A percentile compares a stretch with the other conserved stretches of the same genome.
These are phyloP conservation scores for Coniochaeta ligniaria DNA, from an alignment of 2,329 filamentous ascomycete genomes.

Conservation along the genomic window DNA sequence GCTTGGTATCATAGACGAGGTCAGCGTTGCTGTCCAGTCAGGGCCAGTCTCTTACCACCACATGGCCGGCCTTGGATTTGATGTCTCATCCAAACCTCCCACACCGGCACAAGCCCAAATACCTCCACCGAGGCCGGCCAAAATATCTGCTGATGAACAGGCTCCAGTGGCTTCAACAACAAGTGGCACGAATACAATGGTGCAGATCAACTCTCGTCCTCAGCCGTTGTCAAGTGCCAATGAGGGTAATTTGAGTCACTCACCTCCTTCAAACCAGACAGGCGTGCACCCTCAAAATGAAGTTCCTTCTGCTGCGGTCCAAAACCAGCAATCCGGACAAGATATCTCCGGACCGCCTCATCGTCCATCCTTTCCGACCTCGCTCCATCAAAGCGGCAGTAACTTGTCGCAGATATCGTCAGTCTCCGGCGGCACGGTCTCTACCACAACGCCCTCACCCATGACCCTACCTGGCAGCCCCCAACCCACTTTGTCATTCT, in stretches of 20 bases:
- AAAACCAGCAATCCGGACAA: not conserved
- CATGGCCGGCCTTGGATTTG: not conserved
- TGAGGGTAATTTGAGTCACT: not conserved
- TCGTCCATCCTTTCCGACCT: not conserved
- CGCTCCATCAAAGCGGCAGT: not conserved
- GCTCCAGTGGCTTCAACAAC: not conserved
- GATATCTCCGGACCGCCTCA: not conserved
- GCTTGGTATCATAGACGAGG: not conserved
- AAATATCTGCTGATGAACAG: not conserved
- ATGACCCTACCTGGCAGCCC: not conserved
- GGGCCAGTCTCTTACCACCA: not conserved
- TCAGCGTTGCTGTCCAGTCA: not conserved
- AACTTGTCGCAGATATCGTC: not conserved
- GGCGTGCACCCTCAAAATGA: not conserved
- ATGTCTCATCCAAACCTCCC: not conserved
- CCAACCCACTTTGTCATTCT: not conserved
- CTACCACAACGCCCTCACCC: not conserved
- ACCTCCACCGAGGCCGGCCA: not conserved
- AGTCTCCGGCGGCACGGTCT: not conserved
- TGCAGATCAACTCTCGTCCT: not conserved
- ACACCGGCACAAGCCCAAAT: not conserved
- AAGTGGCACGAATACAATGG: not conserved
- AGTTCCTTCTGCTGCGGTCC: not conserved
- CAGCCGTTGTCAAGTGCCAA: not conserved
- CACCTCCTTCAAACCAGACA: not conserved